Evolutionary conservation across 169 alveolate species (phyloP).

Genomic region (Plasmodium fragile): DNA sequence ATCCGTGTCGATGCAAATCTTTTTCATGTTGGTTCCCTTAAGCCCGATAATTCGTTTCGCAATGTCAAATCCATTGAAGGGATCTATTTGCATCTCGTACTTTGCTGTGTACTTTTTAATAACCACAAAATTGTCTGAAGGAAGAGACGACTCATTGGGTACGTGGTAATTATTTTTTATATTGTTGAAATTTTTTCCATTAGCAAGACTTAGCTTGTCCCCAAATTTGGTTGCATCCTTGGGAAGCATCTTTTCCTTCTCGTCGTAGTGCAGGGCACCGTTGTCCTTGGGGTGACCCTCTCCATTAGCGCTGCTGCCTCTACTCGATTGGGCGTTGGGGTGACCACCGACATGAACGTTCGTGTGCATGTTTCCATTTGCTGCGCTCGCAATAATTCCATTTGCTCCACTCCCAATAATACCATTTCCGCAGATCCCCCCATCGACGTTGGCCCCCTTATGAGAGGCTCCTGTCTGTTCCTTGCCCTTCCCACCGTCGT

Average conservation of each 20-base stretch:
- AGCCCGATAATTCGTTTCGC: constrained; percentile 94
- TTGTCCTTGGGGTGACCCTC: neutral
- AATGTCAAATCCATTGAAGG: constrained; percentile 93
- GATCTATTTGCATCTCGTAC: constrained; percentile 93
- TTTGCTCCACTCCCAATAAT: neutral
- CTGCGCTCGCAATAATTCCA: neutral
- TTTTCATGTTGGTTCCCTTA: constrained; percentile 95
- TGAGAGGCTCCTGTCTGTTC: constrained; percentile 1
- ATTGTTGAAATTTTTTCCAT: neutral
- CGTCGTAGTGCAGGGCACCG: neutral
- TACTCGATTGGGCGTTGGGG: neutral
- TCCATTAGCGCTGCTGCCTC: neutral
- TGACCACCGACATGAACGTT: neutral
- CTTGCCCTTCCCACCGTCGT: constrained; percentile 12
- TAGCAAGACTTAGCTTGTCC: neutral
- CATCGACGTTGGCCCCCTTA: neutral
- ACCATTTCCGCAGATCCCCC: neutral
- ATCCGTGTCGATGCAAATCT: constrained; percentile 89
- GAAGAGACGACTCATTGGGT: constrained; percentile 6
- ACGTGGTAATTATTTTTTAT: constrained; percentile 7
- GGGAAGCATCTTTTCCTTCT: constrained; percentile 5
- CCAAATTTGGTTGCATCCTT: constrained; percentile 11
- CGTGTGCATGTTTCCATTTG: neutral
- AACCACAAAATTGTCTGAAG: constrained; percentile 23
- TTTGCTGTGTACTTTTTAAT: constrained; percentile 93